phyloP scores from a whole-genome alignment of 192 early-diverging fungal species.

The Bifiguratus adelaidae region DNA sequence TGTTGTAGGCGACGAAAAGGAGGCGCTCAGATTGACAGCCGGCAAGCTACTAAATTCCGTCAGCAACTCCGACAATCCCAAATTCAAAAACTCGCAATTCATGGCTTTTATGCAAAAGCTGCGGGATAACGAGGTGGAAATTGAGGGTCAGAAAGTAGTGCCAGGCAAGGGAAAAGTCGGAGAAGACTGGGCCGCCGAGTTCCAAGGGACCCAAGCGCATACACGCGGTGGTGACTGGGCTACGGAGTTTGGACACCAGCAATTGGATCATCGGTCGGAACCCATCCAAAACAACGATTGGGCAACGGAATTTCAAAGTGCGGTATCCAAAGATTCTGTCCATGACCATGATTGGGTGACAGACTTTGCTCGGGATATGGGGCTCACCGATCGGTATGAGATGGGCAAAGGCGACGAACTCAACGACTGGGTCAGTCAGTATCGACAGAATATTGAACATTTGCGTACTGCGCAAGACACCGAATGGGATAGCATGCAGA shows the following conservation, averaged over 20 bases:
- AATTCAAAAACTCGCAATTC: constrained; percentile 89
- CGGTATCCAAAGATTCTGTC: constrained; percentile 5
- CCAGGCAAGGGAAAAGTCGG: constrained; percentile 29
- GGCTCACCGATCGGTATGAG: constrained; percentile 25
- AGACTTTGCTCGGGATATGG: constrained; percentile 22
- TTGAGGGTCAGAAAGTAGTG: constrained; percentile 86
- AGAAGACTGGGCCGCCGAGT: constrained; percentile 6
- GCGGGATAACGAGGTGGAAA: constrained; percentile 75
- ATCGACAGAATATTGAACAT: constrained; percentile 58
- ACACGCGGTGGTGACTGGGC: background rate
- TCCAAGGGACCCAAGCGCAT: background rate
- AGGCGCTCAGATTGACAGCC: constrained; percentile 74
- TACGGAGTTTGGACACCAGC: background rate
- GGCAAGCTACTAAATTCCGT: constrained; percentile 72
- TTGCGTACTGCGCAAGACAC: constrained; percentile 45
- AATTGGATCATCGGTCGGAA: too few species aligned
- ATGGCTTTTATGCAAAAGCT: constrained; percentile 89
- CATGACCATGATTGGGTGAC: constrained; percentile 36
- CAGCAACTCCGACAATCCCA: constrained; percentile 69
- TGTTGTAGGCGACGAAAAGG: constrained; percentile 28
- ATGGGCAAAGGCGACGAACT: constrained; percentile 39
- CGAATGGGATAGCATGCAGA: constrained; percentile 65
- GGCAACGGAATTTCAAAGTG: constrained; percentile 26
- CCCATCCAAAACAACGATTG: constrained; percentile 14
- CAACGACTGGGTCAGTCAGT: constrained; percentile 59